Percentiles rank a stretch among this genome's conserved stretches.
phyloP scores from a whole-genome alignment of 2,329 filamentous ascomycete genomes.

The Colletotrichum godetiae region DNA sequence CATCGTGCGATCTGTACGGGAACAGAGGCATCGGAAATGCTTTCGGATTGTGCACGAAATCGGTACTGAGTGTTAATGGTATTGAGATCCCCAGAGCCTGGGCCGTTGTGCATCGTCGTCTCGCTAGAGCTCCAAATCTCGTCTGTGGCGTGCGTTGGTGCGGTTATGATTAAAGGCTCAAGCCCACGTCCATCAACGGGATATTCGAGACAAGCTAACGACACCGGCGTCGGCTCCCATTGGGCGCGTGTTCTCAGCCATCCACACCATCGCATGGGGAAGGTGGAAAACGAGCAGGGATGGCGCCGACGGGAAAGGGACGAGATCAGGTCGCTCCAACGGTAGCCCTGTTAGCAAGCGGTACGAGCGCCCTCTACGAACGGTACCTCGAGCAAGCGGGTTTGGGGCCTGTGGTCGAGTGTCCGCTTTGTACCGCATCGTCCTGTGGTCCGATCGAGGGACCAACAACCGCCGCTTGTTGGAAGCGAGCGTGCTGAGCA shows the following conservation, averaged over 20 bases:
- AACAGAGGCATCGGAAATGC: not conserved
- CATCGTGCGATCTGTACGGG: not conserved
- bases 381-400: not conserved
- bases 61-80: not conserved
- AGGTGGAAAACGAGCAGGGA: conserved; percentile 21
- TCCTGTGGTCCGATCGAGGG: not conserved
- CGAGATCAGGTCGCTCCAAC: conserved; percentile 1
- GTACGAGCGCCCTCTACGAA: conserved; percentile 1
- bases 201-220: conserved; percentile 34
- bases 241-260: conserved; percentile 17
- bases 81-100: too few species aligned
- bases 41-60: not conserved
- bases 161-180: conserved; percentile 34
- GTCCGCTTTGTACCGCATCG: not conserved
- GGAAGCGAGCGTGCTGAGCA: not conserved
- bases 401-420: not conserved
- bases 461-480: not conserved
- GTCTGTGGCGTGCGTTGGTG: conserved; percentile 21
- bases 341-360: conserved; percentile 4
- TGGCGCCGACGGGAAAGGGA: conserved; percentile 16
- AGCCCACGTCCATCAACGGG: conserved; percentile 11
- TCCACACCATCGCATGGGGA: conserved; percentile 24
- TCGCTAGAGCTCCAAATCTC: not conserved
- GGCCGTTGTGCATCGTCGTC: not conserved
- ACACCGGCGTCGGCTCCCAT: conserved; percentile 15